Base-by-base conservation (phyloP, 2,329 filamentous ascomycete species). In the Madurella fahalii region DNA sequence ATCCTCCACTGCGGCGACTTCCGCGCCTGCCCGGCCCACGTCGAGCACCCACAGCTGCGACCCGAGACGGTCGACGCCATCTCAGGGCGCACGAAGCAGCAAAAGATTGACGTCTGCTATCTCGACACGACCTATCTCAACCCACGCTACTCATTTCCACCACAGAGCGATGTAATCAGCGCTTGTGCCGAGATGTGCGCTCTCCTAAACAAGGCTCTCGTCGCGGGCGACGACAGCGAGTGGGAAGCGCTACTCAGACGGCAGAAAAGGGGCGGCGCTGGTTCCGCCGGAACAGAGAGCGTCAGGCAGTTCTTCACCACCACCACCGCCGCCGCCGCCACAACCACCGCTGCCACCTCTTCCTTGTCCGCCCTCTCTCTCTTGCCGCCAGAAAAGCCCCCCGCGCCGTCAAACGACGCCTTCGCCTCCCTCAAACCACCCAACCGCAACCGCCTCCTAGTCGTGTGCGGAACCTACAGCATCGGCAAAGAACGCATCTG, bases 401-500 rank as follows among this genome's bases (percentile, higher is more conserved):
- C 4, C 44, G 25, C 31, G 17, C 32, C 43, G 34, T 7, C 25
- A 25, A 17, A 50, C 47, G 63, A 64, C 50, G 64, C 67, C 50
- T 63, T 67, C 43, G 58, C 61, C 8, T 61, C 58, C 31, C 57
- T 68, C 42, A 47, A 17, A 15, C 59, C 9, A 17, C 44, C 54
- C 41, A 55, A 58, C 31, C 77, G 77, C 44, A 85, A 89, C 45
- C 85, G 90, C 4, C 79, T 99, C 2, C 80, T 99, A 0, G 89
- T 99, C 5, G 83, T 99, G 7, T 95, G 96, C 57, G 94, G 94
- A 43, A 99, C 94, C 0, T 99, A 99, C 72, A 95, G 89, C 63
- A 99, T 99, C 65, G 94, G 94, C 66, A 99, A 99, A 72, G 94
- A 99, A 71, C 87, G 92, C 40, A 92, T 99, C 61, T 97, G 93